These are phyloP conservation scores for Crithidia bombi DNA, from an alignment of 208 protist species.

Conservation along the genomic window DNA sequence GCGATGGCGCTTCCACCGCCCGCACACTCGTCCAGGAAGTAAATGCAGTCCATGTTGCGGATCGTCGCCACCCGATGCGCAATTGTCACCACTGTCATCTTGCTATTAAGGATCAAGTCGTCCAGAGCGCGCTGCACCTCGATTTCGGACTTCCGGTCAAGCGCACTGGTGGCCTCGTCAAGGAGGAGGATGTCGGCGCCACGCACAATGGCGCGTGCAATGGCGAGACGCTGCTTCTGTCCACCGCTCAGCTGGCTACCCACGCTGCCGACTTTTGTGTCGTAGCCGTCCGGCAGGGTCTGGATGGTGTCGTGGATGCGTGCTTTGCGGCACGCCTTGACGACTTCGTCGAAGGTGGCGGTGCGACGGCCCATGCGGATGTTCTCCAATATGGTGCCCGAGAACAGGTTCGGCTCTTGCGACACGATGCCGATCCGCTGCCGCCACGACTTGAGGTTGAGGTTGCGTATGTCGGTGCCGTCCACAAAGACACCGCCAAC, in stretches of 20 bases:
- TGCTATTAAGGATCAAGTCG: constrained; percentile 58
- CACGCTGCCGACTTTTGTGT: constrained; percentile 83
- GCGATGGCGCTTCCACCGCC: constrained; percentile 55
- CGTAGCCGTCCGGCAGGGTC: constrained; percentile 79
- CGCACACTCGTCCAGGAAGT: constrained; percentile 60
- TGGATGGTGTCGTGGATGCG: constrained; percentile 88
- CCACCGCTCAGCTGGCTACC: constrained; percentile 84
- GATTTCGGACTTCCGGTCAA: constrained; percentile 90
- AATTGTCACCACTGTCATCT: constrained; percentile 85
- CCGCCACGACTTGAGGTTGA: constrained; percentile 61
- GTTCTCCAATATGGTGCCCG: constrained; percentile 72
- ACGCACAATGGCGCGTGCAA: constrained; percentile 84
- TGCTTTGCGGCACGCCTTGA: constrained; percentile 70
- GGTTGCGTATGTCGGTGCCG: constrained; percentile 57
- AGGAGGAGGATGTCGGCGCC: constrained; percentile 82
- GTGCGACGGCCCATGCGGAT: constrained; percentile 64
- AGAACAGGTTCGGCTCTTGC: constrained; percentile 85
- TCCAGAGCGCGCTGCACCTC: constrained; percentile 84
- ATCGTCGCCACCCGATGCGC: constrained; percentile 92
- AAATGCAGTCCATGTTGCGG: constrained; percentile 86
- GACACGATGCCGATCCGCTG: constrained; percentile 82
- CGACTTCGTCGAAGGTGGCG: constrained; percentile 76
- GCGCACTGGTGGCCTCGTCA: constrained; percentile 91
- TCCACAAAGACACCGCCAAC: constrained; percentile 70
- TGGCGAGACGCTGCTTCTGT: constrained; percentile 92